Percentiles rank a stretch among this genome's conserved stretches.
These are phyloP conservation scores for Yamadazyma tumulicola DNA, from an alignment of 805 yeast genomes.

Conservation along the genomic window DNA sequence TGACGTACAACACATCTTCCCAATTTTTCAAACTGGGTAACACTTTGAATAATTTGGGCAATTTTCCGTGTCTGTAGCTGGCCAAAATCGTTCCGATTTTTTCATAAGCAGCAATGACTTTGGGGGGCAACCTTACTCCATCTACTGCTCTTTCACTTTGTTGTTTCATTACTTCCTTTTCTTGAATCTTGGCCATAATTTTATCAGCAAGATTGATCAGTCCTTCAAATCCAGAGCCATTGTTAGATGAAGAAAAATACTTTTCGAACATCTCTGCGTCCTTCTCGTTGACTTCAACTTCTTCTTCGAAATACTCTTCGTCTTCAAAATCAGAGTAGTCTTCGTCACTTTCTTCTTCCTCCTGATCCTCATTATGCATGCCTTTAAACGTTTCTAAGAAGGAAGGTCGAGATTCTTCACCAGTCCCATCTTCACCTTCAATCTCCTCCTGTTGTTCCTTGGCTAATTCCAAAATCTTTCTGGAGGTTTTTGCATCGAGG, in stretches of 20 bases:
- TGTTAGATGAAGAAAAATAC: conserved; percentile 47
- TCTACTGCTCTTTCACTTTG: conserved; percentile 43
- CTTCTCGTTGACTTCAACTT: conserved; percentile 66
- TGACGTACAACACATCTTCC: conserved; percentile 92
- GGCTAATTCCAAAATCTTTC: conserved; percentile 86
- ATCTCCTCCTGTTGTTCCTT: conserved; percentile 90
- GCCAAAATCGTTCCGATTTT: conserved; percentile 85
- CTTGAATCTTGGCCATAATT: conserved; percentile 84
- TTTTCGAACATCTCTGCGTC: conserved; percentile 83
- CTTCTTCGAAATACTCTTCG: conserved; percentile 51
- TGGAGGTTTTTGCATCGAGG: conserved; percentile 77
- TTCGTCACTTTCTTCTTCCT: conserved; percentile 43
- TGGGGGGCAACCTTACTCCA: conserved; percentile 88
- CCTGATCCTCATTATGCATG: conserved; percentile 28
- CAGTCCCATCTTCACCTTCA: conserved; percentile 47
- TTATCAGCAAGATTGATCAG: conserved; percentile 83
- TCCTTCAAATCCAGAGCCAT: conserved; percentile 26
- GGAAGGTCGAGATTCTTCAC: conserved; percentile 13
- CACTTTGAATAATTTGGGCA: conserved; percentile 95
- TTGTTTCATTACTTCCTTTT: conserved; percentile 49
- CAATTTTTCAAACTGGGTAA: conserved; percentile 90
- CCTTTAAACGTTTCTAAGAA: conserved; percentile 21
- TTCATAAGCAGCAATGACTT: conserved; percentile 91
- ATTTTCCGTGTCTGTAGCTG: conserved; percentile 90
- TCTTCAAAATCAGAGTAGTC: conserved; percentile 59